phyloP scores from a whole-genome alignment of 176 grass and related monocot species.

The barley (Hordeum vulgare) region MorexV3_pseudomolecules_assembly NC_058520.1:140253590-140254089 shows the following conservation, averaged over 20 bases:
- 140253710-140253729: neutral
- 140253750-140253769: neutral
- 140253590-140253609: neutral
- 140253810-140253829: neutral
- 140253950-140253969: neutral
- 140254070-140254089: neutral
- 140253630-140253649: neutral
- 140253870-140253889: neutral
- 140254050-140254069: neutral
- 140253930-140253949: neutral
- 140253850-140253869: neutral
- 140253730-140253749: neutral
- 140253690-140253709: neutral
- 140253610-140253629: neutral
- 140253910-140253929: neutral
- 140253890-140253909: neutral
- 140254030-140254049: neutral
- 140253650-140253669: neutral
- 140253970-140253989: neutral
- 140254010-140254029: neutral
- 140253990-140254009: neutral
- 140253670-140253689: neutral
- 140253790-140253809: neutral
- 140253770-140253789: neutral
- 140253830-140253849: neutral